Conservation (phyloP, 2,329 filamentous ascomycete genomes). For the Sporothrix sp. region DNA sequence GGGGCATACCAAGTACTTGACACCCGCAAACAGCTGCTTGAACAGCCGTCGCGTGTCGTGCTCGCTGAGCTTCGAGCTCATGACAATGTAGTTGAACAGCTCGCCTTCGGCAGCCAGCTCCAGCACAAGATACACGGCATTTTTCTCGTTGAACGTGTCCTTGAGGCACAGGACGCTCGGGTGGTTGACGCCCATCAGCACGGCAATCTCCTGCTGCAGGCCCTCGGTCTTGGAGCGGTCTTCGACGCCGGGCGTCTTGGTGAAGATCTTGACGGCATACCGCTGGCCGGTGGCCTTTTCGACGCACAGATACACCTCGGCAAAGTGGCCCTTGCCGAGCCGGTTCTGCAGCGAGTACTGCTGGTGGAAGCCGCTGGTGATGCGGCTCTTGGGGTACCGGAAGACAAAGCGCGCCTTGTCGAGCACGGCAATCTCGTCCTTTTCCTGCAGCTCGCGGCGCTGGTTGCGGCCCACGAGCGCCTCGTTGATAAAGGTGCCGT, state of each 20-base stretch:
- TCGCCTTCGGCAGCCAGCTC: conserved; percentile 90
- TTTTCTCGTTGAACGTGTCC: conserved; percentile 85
- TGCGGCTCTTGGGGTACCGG: conserved; percentile 68
- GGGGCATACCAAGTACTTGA: conserved; percentile 82
- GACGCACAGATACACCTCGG: conserved; percentile 82
- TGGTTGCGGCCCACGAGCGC: conserved; percentile 86
- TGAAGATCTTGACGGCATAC: conserved; percentile 92
- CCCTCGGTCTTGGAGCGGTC: conserved; percentile 77
- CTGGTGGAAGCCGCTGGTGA: conserved; percentile 70
- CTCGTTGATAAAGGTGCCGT: conserved; percentile 94
- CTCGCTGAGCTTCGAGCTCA: conserved; percentile 81
- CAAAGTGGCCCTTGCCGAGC: conserved; percentile 91
- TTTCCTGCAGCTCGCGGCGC: conserved; percentile 74
- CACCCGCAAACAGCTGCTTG: conserved; percentile 78
- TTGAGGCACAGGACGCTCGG: conserved; percentile 87
- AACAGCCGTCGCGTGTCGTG: conserved; percentile 79
- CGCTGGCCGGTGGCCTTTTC: conserved; percentile 74
- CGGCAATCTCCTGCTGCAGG: conserved; percentile 89
- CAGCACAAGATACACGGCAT: conserved; percentile 82
- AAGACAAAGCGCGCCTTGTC: conserved; percentile 84
- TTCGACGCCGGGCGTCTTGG: conserved; percentile 70
- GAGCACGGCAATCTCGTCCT: conserved; percentile 82
- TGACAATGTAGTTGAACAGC: conserved; percentile 89
- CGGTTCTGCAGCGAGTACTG: conserved; percentile 79
- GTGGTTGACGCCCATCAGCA: conserved; percentile 95